Evolutionary conservation across 1,139 yeast genomes (phyloP), one percentile per base, ranked within the genome.

Genomic region (Hyphopichia burtonii): DNA sequence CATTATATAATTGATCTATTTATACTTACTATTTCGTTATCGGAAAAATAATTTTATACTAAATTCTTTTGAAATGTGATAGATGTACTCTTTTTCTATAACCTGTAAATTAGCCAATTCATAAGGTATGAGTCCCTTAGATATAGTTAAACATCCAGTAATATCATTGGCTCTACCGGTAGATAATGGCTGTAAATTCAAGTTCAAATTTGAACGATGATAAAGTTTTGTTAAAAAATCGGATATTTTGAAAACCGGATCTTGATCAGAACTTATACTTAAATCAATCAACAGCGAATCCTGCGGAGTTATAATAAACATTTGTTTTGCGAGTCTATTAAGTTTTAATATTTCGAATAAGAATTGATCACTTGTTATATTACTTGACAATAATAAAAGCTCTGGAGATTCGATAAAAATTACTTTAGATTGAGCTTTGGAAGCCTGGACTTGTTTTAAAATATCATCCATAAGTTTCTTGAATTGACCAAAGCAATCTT

Each of bases 161-260:
- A 88, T 79, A 58, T 88, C 96, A 39, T 77, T 79, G 0, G 96
- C 96, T 53, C 90, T 71, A 0, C 96, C 96, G 0, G 96, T 88
- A 4, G 78, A 71, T 46, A 88, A 64, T 1, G 95, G 90, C 48
- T 78, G 76, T 36, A 87, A 58, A 23, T 76, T 69, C 11, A 87
- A 53, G 35, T 78, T 71, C 32, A 82, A 42, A 11, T 71, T 67
- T 0, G 86, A 66, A 45, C 76, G 68, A 51, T 80, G 80, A 18
- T 76, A 58, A 14, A 82, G 48, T 44, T 78, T 80, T 2, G 71
- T 65, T 31, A 76, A 51, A 38, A 79, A 75, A 38, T 74, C 75
- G 0, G 78, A 60, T 34, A 71, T 68, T 39, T 71, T 68, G 36
- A 66, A 62, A 2, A 59, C 54, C 2, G 76, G 64, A 44, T 68